phyloP scores from a whole-genome alignment of 139 green algal species.

The Micromonas commoda region DNA sequence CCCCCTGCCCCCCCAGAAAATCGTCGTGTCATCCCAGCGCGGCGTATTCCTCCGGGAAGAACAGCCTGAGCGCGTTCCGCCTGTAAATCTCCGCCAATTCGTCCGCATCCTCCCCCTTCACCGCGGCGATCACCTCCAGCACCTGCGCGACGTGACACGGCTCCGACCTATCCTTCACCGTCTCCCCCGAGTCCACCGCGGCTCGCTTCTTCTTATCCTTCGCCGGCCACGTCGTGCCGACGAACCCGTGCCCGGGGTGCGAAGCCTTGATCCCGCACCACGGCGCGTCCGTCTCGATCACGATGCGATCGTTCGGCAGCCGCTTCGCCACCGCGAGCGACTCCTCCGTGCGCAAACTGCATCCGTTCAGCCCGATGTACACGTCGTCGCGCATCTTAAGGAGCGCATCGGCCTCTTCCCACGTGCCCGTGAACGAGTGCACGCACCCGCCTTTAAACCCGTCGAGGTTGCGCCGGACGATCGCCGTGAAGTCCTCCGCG shows the following conservation, averaged over 20 bases:
- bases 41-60: not conserved
- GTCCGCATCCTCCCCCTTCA: not conserved
- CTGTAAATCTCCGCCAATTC: not conserved
- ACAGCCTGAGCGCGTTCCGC: not conserved
- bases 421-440: constrained; percentile 74
- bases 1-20: too few species aligned
- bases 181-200: constrained; percentile 35
- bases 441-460: constrained; percentile 49
- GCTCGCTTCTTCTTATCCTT: constrained; percentile 36
- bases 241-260: constrained; percentile 35
- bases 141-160: constrained; percentile 64
- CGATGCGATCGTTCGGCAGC: constrained; percentile 63
- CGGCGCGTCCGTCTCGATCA: constrained; percentile 81
- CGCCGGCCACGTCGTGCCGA: not conserved
- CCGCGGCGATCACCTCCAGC: constrained; percentile 57
- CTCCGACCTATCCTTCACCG: constrained; percentile 84
- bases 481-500: constrained; percentile 41
- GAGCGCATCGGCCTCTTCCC: constrained; percentile 56
- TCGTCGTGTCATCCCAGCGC: too few species aligned
- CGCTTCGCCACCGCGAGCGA: constrained; percentile 61
- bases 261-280: constrained; percentile 68
- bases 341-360: constrained; percentile 73
- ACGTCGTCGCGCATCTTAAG: constrained; percentile 46
- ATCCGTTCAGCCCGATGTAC: constrained; percentile 81
- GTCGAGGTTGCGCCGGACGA: not conserved